Percentiles rank a stretch among this genome's conserved stretches.
Evolutionary conservation across 2,329 filamentous ascomycete species (phyloP).

Genomic region (Aspergillus sp.): DNA sequence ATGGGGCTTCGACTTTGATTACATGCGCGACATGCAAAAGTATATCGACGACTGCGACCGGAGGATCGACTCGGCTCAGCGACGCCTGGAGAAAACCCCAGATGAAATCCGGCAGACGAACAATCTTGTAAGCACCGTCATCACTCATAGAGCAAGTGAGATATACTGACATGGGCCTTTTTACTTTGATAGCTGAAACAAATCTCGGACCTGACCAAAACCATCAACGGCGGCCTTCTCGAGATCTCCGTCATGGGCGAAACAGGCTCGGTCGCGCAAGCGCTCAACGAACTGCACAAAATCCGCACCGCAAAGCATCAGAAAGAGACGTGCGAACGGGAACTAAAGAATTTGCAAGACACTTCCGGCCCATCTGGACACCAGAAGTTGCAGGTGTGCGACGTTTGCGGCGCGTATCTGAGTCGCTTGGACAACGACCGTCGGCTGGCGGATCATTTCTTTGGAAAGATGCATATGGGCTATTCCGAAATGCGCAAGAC

Average conservation of each 20-base stretch:
- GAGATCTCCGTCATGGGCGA: constrained; percentile 86
- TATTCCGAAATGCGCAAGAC: constrained; percentile 98
- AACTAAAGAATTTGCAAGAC: constrained; percentile 86
- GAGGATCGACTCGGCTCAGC: constrained; percentile 85
- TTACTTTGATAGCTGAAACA: constrained; percentile 62
- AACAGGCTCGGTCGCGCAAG: constrained; percentile 73
- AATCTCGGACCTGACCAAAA: constrained; percentile 76
- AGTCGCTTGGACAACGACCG: constrained; percentile 91
- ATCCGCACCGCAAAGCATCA: constrained; percentile 75
- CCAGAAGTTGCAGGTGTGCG: constrained; percentile 97
- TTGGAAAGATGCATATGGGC: constrained; percentile 98
- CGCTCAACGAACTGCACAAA: constrained; percentile 84
- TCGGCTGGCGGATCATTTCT: constrained; percentile 92
- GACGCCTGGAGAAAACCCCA: constrained; percentile 90
- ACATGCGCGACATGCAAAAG: constrained; percentile 91
- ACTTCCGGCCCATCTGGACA: constrained; percentile 90
- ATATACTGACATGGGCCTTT: not conserved
- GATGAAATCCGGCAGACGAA: constrained; percentile 98
- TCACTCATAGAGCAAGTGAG: not conserved
- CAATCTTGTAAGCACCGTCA: constrained; percentile 55
- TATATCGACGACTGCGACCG: constrained; percentile 97
- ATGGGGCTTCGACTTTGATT: constrained; percentile 93
- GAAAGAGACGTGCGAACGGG: constrained; percentile 80
- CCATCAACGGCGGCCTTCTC: constrained; percentile 75
- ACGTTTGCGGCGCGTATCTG: constrained; percentile 95